Base-by-base conservation (phyloP, 2,329 filamentous ascomycete species). In the Alternaria ventricosa region DNA sequence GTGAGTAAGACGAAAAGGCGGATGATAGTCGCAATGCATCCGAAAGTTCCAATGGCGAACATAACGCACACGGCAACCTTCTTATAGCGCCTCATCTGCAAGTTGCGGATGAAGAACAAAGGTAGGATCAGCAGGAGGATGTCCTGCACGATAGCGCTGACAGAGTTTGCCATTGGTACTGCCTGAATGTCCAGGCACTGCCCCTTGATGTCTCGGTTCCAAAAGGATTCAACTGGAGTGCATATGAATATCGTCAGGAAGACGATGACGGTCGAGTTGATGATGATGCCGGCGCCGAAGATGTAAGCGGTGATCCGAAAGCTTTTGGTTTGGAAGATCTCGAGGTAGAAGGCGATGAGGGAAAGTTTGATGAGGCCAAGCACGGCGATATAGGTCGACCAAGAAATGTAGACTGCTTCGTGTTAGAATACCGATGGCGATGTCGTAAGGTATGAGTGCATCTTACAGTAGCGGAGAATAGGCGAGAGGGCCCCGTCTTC, bases 21-120 rank as follows among this genome's bases (percentile, higher is more conserved):
- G 5, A 77, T 49, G 7, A 76, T 69, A 2, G 72, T 76, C 8
- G 74, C 69, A 15, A 75, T 69, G 47, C 69, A 73, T 12, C 72
- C 75, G 25, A 76, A 68, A 9, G 68, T 71, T 7, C 75, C 73
- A 18, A 76, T 67, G 15, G 66, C 44, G 45, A 76, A 76, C 72
- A 76, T 74, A 44, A 72, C 46, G 3, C 63, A 64, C 11, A 75
- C 70, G 1, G 67, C 71, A n/a, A 71, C 36, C 51, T 75, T 75
- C 10, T 65, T 64, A 18, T 59, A 63, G 7, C 65, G 53, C 28
- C 64, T 67, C 57, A 75, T 75, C 22, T 75, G 69, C 2, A 77
- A 54, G 7, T 69, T 72, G 8, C 60, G 49, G 23, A 77, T 66
- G 36, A 62, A 73, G 2, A 68, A 23, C 12, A 78, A 30, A 1